Base-by-base conservation (phyloP, 148 eudicot genomes). In the Rhododendron ferrugineum region DNA sequence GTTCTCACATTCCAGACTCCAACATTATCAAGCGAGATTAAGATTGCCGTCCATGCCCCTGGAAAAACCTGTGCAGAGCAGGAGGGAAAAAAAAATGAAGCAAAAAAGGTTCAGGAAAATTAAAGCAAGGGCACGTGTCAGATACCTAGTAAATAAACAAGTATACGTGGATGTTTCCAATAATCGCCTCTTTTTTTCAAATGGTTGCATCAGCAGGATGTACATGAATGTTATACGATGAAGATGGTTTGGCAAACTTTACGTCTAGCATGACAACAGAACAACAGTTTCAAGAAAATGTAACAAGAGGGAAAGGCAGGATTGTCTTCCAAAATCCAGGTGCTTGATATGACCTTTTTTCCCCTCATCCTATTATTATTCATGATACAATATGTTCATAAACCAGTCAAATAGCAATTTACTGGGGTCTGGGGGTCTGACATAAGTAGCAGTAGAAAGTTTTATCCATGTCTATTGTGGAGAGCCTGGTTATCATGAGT, bases 1-100 rank as follows among this genome's bases (percentile, higher is more conserved):
- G 99, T 93, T 89, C 99, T 95, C 83, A 97, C 79, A 88, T 97
- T 97, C 99, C 99, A 97, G 37, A 93, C 85, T 62, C 99, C 99
- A 2, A 97, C 98, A 46, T 97, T 97, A 89, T 97, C 98, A 6
- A 97, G 94, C n/a, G 99, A 97, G 72, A 93, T 92, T 70, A 97
- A 84, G 62, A 97, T 87, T 26, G 98, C 98, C 0, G 99, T 97
- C 99, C 99, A 97, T 66, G 98, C 99, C 74, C 98, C 99, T 2
- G 99, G 99, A 72, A 90, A 97, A 54, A 97, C 99, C 99, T 97
- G 85, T 44, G 52, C 68, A 83, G 46, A 78, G 64, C 58, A 83
- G 18, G 8, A 14, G 37, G 79, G 36, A 68, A 37, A 84, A 68
- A 37, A 84, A 74, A 34, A 81, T 23, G 81, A 50, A 40, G 5